phyloP scores from a whole-genome alignment of 2,329 filamentous ascomycete genomes.

The Esteya vermicola region DNA sequence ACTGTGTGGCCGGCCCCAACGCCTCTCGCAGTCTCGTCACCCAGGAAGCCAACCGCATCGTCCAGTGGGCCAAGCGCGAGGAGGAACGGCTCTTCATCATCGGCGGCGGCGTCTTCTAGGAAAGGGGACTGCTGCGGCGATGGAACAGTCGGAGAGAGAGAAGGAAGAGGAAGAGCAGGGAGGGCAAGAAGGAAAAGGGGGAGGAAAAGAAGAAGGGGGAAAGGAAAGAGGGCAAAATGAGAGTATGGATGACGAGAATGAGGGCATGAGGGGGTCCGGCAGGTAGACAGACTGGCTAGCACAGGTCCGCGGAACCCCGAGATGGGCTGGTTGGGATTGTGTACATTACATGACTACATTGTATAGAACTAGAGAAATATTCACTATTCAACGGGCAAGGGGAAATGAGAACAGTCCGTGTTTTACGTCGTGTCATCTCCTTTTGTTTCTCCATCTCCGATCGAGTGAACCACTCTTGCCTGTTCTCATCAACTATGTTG shows the following conservation, averaged over 20 bases:
- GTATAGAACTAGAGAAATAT: no score
- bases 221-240: background rate
- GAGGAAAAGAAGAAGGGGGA: background rate
- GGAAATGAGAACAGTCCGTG: no score
- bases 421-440: no score
- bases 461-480: no score
- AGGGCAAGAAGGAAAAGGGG: background rate
- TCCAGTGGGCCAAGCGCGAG: constrained; percentile 83
- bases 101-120: constrained; percentile 73
- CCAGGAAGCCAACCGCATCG: constrained; percentile 74
- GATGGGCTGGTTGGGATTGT: no score
- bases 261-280: no score
- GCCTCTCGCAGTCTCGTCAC: constrained; percentile 52
- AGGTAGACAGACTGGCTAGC: background rate
- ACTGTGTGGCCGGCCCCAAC: constrained; percentile 78
- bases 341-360: no score
- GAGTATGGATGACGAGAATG: background rate
- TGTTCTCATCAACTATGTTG: no score
- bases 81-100: constrained; percentile 95
- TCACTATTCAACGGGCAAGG: no score
- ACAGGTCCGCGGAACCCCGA: no score
- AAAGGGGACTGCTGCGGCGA: background rate
- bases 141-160: background rate
- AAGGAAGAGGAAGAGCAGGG: background rate
- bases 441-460: no score